A percentile compares a stretch with the other conserved stretches of the same genome.
phyloP scores from a whole-genome alignment of 169 alveolate species.

The Plasmodium relictum region DNA sequence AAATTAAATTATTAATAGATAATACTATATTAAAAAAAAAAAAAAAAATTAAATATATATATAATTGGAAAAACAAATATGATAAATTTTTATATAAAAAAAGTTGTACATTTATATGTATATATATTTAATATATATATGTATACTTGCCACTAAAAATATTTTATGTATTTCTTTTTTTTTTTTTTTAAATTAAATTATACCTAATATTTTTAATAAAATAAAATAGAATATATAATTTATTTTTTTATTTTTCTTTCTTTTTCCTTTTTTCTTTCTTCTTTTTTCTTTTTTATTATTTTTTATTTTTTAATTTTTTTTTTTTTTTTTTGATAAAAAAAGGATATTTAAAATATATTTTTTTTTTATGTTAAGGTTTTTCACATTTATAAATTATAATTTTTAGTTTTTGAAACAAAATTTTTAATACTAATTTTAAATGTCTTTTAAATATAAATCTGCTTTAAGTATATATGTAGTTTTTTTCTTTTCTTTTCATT shows the following conservation, averaged over 20 bases:
- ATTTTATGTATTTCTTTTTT: too few species aligned
- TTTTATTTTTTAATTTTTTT: conserved; percentile 1
- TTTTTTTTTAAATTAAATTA: conserved; percentile 1
- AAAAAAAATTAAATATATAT: too few species aligned
- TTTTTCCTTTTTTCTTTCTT: neutral
- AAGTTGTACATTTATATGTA: too few species aligned
- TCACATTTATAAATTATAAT: neutral
- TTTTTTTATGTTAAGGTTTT: conserved; percentile 2
- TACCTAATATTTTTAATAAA: neutral
- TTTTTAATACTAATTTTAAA: conserved; percentile 18
- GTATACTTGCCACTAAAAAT: too few species aligned
- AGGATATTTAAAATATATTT: neutral
- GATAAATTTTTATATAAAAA: too few species aligned
- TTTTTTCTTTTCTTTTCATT: neutral
- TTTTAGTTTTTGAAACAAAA: neutral
- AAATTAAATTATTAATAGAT: too few species aligned
- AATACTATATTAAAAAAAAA: too few species aligned
- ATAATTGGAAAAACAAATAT: too few species aligned
- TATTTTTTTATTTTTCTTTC: neutral
- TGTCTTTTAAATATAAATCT: conserved; percentile 33
- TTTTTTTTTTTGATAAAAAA: neutral
- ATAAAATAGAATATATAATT: neutral
- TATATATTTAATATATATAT: too few species aligned
- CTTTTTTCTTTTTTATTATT: neutral
- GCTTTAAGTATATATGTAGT: neutral